Conservation (phyloP, 2,329 filamentous ascomycete genomes). For the Cryphonectria carpinicola region DNA sequence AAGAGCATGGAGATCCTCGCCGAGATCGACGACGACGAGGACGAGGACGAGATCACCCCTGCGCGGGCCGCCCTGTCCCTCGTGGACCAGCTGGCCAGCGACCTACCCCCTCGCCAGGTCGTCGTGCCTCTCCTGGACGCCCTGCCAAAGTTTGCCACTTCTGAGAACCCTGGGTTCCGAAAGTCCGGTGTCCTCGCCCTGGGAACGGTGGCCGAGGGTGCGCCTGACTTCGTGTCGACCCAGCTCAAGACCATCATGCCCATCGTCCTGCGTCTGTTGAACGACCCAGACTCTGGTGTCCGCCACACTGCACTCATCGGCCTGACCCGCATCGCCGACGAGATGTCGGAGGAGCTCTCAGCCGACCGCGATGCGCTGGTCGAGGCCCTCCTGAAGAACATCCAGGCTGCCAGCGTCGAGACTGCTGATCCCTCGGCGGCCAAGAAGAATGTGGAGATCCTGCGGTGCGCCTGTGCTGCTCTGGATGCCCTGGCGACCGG, state of each 20-base stretch:
- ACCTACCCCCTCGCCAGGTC: constrained; percentile 89
- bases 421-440: constrained; percentile 64
- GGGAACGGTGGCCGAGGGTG: constrained; percentile 93
- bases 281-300: constrained; percentile 82
- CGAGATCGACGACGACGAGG: constrained; percentile 79
- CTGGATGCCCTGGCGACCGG: constrained; percentile 91
- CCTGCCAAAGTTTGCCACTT: constrained; percentile 79
- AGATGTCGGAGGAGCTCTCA: constrained; percentile 87
- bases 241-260: constrained; percentile 88
- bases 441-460: constrained; percentile 80
- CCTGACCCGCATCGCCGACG: constrained; percentile 87
- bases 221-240: constrained; percentile 94
- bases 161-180: constrained; percentile 75
- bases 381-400: constrained; percentile 82
- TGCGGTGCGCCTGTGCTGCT: constrained; percentile 87
- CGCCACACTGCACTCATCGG: constrained; percentile 86
- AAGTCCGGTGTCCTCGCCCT: constrained; percentile 90
- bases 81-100: constrained; percentile 85
- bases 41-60: constrained; percentile 85
- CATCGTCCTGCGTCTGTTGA: constrained; percentile 78
- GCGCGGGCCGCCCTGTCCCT: constrained; percentile 83
- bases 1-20: constrained; percentile 89
- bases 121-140: constrained; percentile 89
- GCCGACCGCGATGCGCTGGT: constrained; percentile 85
- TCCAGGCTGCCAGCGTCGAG: constrained; percentile 76